Evolutionary conservation across 768 basidiomycete genomes (phyloP), one percentile per base, ranked within the genome.

Genomic region (Kwoniella dendrophila): DNA sequence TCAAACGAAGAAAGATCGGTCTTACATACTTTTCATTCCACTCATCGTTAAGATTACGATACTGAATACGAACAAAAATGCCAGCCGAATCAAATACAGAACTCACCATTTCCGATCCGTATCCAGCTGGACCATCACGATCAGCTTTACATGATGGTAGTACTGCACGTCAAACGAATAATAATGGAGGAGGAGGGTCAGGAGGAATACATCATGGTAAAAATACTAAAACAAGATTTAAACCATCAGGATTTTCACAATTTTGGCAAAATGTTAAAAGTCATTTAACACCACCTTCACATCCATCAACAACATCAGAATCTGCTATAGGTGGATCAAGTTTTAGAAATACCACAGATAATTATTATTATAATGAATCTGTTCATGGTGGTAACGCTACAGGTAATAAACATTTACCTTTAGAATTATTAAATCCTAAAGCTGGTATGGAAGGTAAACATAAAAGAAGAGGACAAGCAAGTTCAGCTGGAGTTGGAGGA

Each of bases 231-330:
- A 62, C 70, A 5, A 65, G 70, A n/a, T 74, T 74, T 49, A 62
- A 63, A 20, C 68, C 72, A 4, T 59, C 65, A 29, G 40, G 48
- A 1, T 41, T 63, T 8, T 57, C 65, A 2, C 30, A 59, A 8
- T 38, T 66, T 1, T 73, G 75, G 74, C 2, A 56, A 4, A 60
- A 45, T 4, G 47, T 78, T 51, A 66, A 62, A 36, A 48, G 63
- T 8, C 70, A 65, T 41, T 59, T 78, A 10, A 64, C 64, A 20
- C 70, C 74, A 24, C 71, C 77, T 27, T 72, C 75, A 8, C 77
- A 78, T 64, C 77, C 77, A 18, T 77, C 75, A 1, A 76, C 75
- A n/a, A 75, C 75, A 0, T 78, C 77, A 0, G 70, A 75, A 61
- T 72, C 73, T 2, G 75, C 67, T 24, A 51, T 67, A n/a, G 70